These are phyloP conservation scores for Phytophthora palmivora DNA, from an alignment of 352 stramenopile genomes.

Conservation along the genomic window DNA sequence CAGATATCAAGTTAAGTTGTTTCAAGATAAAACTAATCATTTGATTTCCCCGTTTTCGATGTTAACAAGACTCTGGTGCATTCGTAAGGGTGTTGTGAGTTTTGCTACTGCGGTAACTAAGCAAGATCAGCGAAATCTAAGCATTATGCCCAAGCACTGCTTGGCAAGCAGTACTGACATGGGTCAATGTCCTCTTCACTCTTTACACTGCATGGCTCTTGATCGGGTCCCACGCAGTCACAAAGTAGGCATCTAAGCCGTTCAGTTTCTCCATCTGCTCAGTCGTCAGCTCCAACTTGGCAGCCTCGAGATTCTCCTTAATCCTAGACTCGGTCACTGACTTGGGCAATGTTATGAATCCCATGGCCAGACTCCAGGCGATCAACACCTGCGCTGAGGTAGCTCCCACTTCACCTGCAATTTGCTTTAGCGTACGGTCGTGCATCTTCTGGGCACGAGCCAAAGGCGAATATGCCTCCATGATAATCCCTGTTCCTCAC, in stretches of 20 bases:
- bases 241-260: slow-evolving; percentile 54
- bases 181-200: neutral
- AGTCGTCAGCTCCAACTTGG: slow-evolving; percentile 40
- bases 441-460: slow-evolving; percentile 51
- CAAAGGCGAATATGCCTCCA: slow-evolving; percentile 68
- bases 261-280: slow-evolving; percentile 55
- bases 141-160: neutral
- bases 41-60: too few species aligned
- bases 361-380: slow-evolving; percentile 56
- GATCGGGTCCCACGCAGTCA: slow-evolving; percentile 65
- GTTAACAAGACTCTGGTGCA: too few species aligned
- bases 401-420: slow-evolving; percentile 48
- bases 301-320: slow-evolving; percentile 57
- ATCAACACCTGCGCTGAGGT: slow-evolving; percentile 63
- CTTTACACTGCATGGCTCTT: slow-evolving; percentile 48
- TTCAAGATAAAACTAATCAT: too few species aligned
- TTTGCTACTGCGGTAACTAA: too few species aligned
- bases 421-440: slow-evolving; percentile 39
- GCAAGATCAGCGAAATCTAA: neutral
- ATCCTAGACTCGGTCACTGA: slow-evolving; percentile 66
- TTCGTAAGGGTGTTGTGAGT: too few species aligned
- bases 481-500: slow-evolving; percentile 50
- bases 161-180: too few species aligned
- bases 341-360: slow-evolving; percentile 72
- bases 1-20: too few species aligned